Percentiles rank a stretch among this genome's conserved stretches.
Evolutionary conservation across 2,329 filamentous ascomycete genomes (phyloP).

Genomic region (Atkinsonella texensis): DNA sequence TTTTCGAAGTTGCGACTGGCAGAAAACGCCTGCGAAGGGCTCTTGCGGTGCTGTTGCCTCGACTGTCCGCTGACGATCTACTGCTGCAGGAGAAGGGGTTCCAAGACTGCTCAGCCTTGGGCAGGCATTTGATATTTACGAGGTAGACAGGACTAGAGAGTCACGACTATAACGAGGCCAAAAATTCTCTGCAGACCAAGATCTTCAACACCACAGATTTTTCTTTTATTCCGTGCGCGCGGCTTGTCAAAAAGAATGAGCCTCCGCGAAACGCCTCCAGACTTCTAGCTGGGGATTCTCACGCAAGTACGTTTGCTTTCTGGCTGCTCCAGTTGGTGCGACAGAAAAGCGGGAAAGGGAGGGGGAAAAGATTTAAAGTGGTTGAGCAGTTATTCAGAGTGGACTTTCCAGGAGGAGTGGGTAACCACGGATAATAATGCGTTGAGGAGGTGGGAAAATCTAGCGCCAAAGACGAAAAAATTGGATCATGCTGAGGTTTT

Average conservation of each 20-base stretch:
- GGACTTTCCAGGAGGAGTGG: not conserved
- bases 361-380: not conserved
- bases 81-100: slow-evolving; percentile 15
- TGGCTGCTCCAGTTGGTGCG: not conserved
- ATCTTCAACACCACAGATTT: slow-evolving; percentile 1
- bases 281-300: too few relatives aligned
- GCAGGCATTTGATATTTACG: slow-evolving; percentile 20
- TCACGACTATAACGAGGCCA: slow-evolving; percentile 22
- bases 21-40: not conserved
- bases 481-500: not conserved
- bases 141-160: slow-evolving; percentile 18
- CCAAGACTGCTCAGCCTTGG: slow-evolving; percentile 14
- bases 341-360: not conserved
- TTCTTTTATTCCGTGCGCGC: slow-evolving; percentile 1
- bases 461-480: not conserved
- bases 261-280: not conserved
- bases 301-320: not conserved
- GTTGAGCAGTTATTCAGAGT: not conserved
- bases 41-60: slow-evolving; percentile 7
- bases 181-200: not conserved
- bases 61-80: slow-evolving; percentile 11
- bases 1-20: not conserved
- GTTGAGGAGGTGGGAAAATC: not conserved
- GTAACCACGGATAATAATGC: not conserved
- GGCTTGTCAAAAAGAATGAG: not conserved